Evolutionary conservation across 2,329 filamentous ascomycete species (phyloP).

Genomic region (Setomelanomma holmii): DNA sequence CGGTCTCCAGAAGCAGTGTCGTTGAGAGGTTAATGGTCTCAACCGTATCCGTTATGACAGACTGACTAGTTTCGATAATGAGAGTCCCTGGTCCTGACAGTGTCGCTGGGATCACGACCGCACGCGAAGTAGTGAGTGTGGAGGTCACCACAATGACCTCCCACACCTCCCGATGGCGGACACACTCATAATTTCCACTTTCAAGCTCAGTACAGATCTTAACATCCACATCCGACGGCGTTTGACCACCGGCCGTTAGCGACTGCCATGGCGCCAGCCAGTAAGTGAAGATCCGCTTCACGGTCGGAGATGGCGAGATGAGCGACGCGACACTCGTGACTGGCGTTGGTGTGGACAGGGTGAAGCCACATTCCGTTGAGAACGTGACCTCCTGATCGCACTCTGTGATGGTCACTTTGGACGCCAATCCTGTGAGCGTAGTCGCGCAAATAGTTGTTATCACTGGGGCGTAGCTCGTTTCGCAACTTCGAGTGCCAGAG

Average conservation of each 20-base stretch:
- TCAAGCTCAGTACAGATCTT: constrained; percentile 50
- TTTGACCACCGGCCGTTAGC: constrained; percentile 48
- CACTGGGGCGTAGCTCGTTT: constrained; percentile 50
- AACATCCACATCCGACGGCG: constrained; percentile 50
- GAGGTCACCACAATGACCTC: constrained; percentile 48
- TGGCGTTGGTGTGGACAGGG: constrained; percentile 45
- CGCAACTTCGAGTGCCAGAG: constrained; percentile 44
- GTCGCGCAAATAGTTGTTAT: constrained; percentile 54
- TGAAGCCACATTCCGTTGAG: constrained; percentile 54
- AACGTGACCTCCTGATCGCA: constrained; percentile 56
- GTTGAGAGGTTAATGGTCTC: constrained; percentile 51
- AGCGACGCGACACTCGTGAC: constrained; percentile 19
- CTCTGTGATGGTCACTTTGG: constrained; percentile 50
- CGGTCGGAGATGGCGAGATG: constrained; percentile 49
- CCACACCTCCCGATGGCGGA: constrained; percentile 53
- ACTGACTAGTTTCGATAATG: constrained; percentile 50
- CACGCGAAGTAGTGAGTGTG: constrained; percentile 43
- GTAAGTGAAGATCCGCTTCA: constrained; percentile 52
- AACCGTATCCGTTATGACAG: constrained; percentile 47
- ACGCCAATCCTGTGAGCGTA: constrained; percentile 50
- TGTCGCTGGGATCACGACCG: constrained; percentile 51
- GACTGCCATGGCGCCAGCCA: constrained; percentile 55
- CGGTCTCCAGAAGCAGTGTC: constrained; percentile 46
- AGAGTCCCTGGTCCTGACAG: constrained; percentile 41
- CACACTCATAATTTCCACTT: constrained; percentile 49